Evolutionary conservation across 495 filamentous ascomycete genomes (phyloP), one percentile per base, ranked within the genome.

Genomic region (Lophium mytilinum): DNA sequence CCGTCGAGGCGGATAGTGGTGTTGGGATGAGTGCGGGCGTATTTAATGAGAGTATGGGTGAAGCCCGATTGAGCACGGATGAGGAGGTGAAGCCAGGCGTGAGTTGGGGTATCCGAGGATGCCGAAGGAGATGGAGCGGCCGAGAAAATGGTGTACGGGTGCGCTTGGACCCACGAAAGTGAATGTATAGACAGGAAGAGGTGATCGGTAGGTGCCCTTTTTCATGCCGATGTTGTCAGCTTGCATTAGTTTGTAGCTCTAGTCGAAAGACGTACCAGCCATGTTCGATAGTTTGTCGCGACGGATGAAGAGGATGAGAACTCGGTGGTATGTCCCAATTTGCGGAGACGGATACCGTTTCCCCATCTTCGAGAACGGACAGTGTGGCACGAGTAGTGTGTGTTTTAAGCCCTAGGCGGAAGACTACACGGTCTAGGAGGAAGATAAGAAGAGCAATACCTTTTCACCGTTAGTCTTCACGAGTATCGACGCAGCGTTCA

Each of bases 71-170:
- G 75, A 10, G 77, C 78, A 49, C 78, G 76, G 54, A 84, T 74
- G 11, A 85, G 71, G 5, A 85, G 68, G 30, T 72, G 68, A 53
- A 85, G 57, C 65, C 71, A 75, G 4, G 75, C 75, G 37, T 68
- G 66, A 37, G 58, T 12, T 60, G 36, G 33, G 15, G 33, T 35
- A 9, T 8, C 17, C 15, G 42, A 33, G 1, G 43, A 33, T n/a
- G 30, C 19, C 8, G 56, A 52, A 9, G 52, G 24, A 11, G 55
- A 15, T 6, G 75, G 69, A 11, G 74, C 72, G 3, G 75, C 72
- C 5, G 81, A 83, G 36, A 80, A 75, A 52, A 85, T 81, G 4
- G 80, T 83, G 60, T 85, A 84, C 0, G 81, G 83, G 58, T 86
- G 83, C 1, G 72, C 70, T 73, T 82, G 69, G 57, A 80, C 39